Base-by-base conservation (phyloP, 192 early-diverging fungal genomes). In the Linnemannia schmuckeri region DNA sequence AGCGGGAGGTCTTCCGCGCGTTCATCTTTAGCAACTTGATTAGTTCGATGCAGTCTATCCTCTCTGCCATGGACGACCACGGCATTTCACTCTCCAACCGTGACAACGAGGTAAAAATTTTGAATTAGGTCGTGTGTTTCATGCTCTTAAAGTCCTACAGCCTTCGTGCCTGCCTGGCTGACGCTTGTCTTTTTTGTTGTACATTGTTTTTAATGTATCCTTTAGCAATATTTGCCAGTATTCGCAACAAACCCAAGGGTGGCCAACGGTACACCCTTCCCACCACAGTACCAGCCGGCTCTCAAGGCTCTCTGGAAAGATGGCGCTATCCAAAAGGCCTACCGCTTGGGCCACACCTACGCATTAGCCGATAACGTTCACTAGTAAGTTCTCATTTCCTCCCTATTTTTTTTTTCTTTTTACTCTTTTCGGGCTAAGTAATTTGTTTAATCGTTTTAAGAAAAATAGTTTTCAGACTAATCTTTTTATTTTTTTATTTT, bases 1-100 rank as follows among this genome's bases (percentile, higher is more conserved):
- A 93, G 49, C 72, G 88, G 24, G 90, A 91, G 46, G 84, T 80
- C 15, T 93, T 90, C 85, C 83, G 90, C 33, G 80, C 83, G 0
- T 82, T 92, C 41, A 89, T 91, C 37, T 89, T 91, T 77, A 74
- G 77, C 12, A 93, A 92, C 78, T 79, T 93, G 46, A 82, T 91
- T 15, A 52, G 42, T 3, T 76, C 91, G 40, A 91, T 92, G 89
- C 91, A 92, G 73, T 70, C 90, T 42, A 87, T 93, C 41, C 76
- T 93, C 7, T 81, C 83, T 47, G 91, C 88, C 8, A 91, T 92
- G 90, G 87, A 90, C 24, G 80, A 81, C 38, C 55, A 70, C 33
- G 41, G 49, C 20, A 68, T 79, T n/a, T 30, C 68, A 52, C 52
- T 84, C 4, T 33, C 82, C 24, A 57, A 87, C 54, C 70, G 10